Percentiles rank a stretch among this genome's conserved stretches.
phyloP scores from a whole-genome alignment of 2,329 filamentous ascomycete genomes.

The Penicillium polonicum region DNA sequence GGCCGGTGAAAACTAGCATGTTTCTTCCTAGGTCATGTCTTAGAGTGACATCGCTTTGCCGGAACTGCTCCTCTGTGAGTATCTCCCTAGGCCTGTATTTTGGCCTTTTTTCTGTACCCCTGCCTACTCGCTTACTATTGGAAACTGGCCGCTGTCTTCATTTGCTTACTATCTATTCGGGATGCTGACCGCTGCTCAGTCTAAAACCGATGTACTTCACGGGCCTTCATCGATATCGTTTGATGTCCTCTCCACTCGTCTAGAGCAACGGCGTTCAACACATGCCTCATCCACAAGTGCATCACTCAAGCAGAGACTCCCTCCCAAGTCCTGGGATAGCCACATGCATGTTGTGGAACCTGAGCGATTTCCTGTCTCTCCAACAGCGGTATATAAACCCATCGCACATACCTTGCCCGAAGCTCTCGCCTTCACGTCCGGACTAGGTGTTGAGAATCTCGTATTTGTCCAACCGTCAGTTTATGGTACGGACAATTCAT shows the following conservation, averaged over 20 bases:
- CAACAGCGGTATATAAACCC: constrained; percentile 54
- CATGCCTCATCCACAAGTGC: constrained; percentile 10
- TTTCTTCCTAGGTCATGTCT: constrained; percentile 8
- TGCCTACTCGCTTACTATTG: neutral
- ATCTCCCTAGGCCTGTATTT: neutral
- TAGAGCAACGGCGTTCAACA: constrained; percentile 13
- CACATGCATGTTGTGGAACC: constrained; percentile 65
- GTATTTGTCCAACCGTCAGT: constrained; percentile 63
- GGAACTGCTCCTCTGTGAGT: constrained; percentile 18
- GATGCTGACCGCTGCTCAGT: constrained; percentile 30
- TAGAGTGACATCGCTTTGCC: constrained; percentile 10
- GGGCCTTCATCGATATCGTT: constrained; percentile 21
- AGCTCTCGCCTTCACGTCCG: constrained; percentile 52
- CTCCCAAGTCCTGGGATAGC: constrained; percentile 55
- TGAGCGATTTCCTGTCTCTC: constrained; percentile 49
- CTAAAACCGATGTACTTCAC: constrained; percentile 17
- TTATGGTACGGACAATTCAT: constrained; percentile 61
- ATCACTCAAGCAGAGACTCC: constrained; percentile 28
- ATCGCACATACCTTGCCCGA: constrained; percentile 51
- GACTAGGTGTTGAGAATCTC: constrained; percentile 54
- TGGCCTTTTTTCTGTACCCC: neutral
- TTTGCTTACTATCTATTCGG: constrained; percentile 5
- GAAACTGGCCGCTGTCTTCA: neutral
- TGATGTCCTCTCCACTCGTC: constrained; percentile 2
- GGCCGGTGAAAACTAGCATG: constrained; percentile 19